These are phyloP conservation scores for Cytospora chrysosperma DNA, from an alignment of 2,329 filamentous ascomycete species.

Conservation along the genomic window DNA sequence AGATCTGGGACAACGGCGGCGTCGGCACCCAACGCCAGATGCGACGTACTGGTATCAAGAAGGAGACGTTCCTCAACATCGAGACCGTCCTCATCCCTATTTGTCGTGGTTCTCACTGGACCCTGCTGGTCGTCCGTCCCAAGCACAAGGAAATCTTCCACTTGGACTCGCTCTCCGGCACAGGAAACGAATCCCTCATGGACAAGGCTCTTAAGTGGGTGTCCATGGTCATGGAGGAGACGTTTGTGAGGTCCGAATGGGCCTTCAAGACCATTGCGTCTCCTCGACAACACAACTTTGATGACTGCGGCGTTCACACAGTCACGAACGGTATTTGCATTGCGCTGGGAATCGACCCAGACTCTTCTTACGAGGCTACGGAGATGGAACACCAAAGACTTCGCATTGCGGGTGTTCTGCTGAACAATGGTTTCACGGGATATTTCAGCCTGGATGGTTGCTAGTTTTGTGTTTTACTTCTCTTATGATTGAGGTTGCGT, in stretches of 20 bases:
- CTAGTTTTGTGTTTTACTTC: constrained; percentile 25
- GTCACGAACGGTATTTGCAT: constrained; percentile 70
- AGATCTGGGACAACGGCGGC: constrained; percentile 48
- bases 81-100: constrained; percentile 71
- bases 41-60: constrained; percentile 54
- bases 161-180: constrained; percentile 64
- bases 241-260: constrained; percentile 62
- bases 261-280: constrained; percentile 48
- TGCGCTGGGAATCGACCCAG: constrained; percentile 52
- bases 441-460: constrained; percentile 53
- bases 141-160: constrained; percentile 61
- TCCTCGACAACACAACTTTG: constrained; percentile 62
- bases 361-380: constrained; percentile 45
- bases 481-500: not conserved
- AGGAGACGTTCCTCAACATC: constrained; percentile 62
- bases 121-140: constrained; percentile 65
- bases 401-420: constrained; percentile 62
- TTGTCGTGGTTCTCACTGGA: constrained; percentile 67
- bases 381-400: constrained; percentile 61
- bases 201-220: constrained; percentile 54
- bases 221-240: constrained; percentile 53
- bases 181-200: constrained; percentile 38
- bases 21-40: constrained; percentile 53
- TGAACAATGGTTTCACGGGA: constrained; percentile 65
- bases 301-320: constrained; percentile 76